Evolutionary conservation across 129 eudicot genomes (phyloP).

Genomic region (Glebionis coronaria): DNA sequence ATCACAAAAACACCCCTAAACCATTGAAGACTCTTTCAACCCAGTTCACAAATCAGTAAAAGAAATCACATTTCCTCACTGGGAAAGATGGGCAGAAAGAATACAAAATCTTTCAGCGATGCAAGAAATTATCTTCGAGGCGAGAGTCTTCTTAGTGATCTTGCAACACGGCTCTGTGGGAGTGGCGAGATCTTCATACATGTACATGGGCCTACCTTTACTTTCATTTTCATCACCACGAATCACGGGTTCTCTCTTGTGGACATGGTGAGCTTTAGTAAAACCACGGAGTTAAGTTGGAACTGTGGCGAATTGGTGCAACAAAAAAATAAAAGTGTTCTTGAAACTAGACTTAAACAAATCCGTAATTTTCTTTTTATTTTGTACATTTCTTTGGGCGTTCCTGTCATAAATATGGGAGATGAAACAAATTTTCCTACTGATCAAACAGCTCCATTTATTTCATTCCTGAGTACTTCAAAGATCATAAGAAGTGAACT

Average conservation of each 20-base stretch:
- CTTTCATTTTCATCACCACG: constrained; percentile 70
- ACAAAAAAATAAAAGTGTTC: constrained; percentile 59
- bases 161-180: constrained; percentile 95
- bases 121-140: constrained; percentile 71
- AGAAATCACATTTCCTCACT: constrained; percentile 72
- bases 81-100: constrained; percentile 99
- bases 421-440: constrained; percentile 67
- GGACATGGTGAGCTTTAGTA: constrained; percentile 89
- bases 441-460: constrained; percentile 59
- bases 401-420: constrained; percentile 93
- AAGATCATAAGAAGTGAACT: constrained; percentile 69
- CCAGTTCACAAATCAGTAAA: constrained; percentile 39
- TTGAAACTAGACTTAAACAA: constrained; percentile 80
- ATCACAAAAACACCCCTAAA: constrained; percentile 33
- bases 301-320: constrained; percentile 93
- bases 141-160: constrained; percentile 60
- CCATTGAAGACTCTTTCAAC: constrained; percentile 71
- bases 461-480: constrained; percentile 63
- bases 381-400: constrained; percentile 75
- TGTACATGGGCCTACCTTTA: constrained; percentile 88
- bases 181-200: constrained; percentile 72
- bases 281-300: constrained; percentile 69
- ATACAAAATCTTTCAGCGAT: constrained; percentile 49
- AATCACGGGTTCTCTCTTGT: constrained; percentile 76
- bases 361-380: constrained; percentile 76